phyloP scores from a whole-genome alignment of 2,329 filamentous ascomycete species.

The Ilyonectria mors-panacis region DNA sequence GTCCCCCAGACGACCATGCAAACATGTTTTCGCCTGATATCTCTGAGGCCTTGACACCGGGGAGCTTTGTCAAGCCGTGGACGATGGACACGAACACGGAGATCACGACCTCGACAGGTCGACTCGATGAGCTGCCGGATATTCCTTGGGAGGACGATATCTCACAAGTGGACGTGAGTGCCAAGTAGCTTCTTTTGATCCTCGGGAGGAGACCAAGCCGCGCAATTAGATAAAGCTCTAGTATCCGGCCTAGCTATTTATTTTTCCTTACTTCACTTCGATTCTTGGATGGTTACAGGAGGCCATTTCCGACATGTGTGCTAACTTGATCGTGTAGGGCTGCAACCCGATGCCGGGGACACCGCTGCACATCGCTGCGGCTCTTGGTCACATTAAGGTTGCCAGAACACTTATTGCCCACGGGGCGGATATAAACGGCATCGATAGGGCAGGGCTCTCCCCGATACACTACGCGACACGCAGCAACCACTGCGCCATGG shows the following conservation, averaged over 20 bases:
- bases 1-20: not conserved
- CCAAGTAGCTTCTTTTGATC: not conserved
- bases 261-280: not conserved
- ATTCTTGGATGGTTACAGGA: not conserved
- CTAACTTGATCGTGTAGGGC: not conserved
- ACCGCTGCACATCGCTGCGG: conserved; percentile 16
- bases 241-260: not conserved
- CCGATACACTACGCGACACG: conserved; percentile 15
- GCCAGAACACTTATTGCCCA: conserved; percentile 14
- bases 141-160: not conserved
- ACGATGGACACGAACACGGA: not conserved
- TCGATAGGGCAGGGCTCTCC: conserved; percentile 16
- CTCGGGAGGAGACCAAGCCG: not conserved
- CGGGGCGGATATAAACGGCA: conserved; percentile 9
- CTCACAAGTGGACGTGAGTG: not conserved
- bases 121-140: not conserved
- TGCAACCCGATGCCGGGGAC: conserved; percentile 14
- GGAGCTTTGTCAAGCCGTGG: not conserved
- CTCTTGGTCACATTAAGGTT: conserved; percentile 14
- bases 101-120: not conserved
- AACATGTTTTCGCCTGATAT: not conserved
- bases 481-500: conserved; percentile 1
- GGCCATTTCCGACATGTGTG: not conserved
- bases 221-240: not conserved
- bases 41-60: not conserved